These are phyloP conservation scores for Phytopythium montanum DNA, from an alignment of 352 stramenopile species.

Conservation along the genomic window DNA sequence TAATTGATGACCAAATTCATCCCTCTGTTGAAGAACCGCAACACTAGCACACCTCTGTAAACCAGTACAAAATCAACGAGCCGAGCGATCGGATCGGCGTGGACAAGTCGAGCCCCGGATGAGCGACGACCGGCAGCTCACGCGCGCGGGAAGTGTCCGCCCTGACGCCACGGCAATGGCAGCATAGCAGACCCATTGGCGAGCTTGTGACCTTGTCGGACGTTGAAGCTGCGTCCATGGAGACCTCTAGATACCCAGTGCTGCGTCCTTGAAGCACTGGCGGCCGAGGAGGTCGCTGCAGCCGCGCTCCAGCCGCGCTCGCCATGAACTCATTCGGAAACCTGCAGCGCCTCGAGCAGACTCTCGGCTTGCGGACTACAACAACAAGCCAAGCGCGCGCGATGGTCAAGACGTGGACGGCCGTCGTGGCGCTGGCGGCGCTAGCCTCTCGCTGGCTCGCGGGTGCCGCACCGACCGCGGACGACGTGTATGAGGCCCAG, in stretches of 20 bases:
- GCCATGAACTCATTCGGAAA: slow-evolving; percentile 32
- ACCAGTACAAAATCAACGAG: not conserved
- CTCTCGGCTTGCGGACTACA: not conserved
- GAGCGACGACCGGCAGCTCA: not conserved
- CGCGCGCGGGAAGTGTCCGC: not conserved
- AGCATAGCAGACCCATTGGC: not conserved
- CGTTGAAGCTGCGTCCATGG: not conserved
- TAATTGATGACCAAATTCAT: too few relatives aligned
- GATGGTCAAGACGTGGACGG: slow-evolving; percentile 37
- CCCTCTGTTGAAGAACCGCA: too few relatives aligned
- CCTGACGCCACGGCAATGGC: not conserved
- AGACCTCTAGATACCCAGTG: not conserved
- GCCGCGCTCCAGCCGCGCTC: too few relatives aligned
- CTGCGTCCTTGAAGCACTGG: not conserved
- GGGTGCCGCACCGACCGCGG: slow-evolving; percentile 9
- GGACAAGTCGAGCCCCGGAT: not conserved
- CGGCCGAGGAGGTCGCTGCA: too few relatives aligned
- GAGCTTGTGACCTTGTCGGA: not conserved
- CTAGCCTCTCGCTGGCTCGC: slow-evolving; percentile 10
- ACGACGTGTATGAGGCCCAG: slow-evolving; percentile 29
- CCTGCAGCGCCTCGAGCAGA: slow-evolving; percentile 7
- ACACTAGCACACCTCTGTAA: not conserved
- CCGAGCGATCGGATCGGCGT: not conserved
- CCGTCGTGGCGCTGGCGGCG: slow-evolving; percentile 20
- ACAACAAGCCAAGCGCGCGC: too few relatives aligned